These are phyloP conservation scores for Hymenoscyphus occultus DNA, from an alignment of 2,329 filamentous ascomycete species.

Conservation along the genomic window DNA sequence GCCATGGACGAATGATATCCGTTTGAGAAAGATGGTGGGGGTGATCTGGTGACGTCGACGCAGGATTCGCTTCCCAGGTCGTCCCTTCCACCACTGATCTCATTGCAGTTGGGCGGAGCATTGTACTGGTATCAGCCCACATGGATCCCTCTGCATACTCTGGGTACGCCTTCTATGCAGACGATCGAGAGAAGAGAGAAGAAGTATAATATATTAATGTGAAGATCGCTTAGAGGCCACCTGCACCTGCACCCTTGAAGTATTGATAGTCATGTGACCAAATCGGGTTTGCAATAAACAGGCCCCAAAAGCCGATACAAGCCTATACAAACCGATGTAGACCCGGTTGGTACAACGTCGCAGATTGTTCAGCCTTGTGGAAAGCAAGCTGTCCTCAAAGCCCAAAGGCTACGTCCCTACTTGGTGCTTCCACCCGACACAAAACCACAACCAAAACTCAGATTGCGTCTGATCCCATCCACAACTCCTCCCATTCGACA, in stretches of 20 bases:
- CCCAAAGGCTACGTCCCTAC: neutral
- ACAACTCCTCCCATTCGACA: neutral
- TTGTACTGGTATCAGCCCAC: neutral
- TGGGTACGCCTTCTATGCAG: neutral
- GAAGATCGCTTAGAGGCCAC: neutral
- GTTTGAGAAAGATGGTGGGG: neutral
- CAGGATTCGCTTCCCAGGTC: neutral
- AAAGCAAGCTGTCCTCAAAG: neutral
- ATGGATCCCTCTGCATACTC: neutral
- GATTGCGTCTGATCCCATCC: neutral
- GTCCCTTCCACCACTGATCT: neutral
- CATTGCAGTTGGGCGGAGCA: neutral
- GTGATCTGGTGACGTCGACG: slow-evolving; percentile 2
- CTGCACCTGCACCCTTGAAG: neutral
- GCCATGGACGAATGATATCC: neutral
- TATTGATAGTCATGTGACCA: no score
- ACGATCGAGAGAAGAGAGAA: neutral
- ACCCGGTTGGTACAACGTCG: neutral
- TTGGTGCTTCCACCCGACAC: neutral
- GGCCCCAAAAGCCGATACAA: neutral
- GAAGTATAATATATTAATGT: neutral
- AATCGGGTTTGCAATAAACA: no score
- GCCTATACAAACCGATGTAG: neutral
- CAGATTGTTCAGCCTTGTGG: slow-evolving; percentile 6
- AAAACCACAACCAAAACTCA: slow-evolving; percentile 4